Percentiles rank a stretch among this genome's conserved stretches.
Evolutionary conservation across 495 filamentous ascomycete species (phyloP).

Genomic region (Tuber aestivum): DNA sequence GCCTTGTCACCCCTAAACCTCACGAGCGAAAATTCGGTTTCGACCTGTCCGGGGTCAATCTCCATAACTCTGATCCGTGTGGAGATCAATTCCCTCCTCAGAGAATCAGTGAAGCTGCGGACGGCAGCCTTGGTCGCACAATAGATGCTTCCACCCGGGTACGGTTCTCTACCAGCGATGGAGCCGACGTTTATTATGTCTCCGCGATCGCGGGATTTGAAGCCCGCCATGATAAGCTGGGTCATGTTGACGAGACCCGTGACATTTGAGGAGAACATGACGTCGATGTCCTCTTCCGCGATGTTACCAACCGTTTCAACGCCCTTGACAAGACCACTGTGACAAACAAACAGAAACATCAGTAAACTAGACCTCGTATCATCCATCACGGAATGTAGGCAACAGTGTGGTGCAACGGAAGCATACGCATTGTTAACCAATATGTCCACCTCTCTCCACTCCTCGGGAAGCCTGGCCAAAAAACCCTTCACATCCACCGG

Average conservation of each 20-base stretch:
- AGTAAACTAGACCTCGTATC: neutral
- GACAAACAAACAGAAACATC: constrained; percentile 11
- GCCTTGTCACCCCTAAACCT: constrained; percentile 86
- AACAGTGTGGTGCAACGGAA: neutral
- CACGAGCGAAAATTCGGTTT: constrained; percentile 95
- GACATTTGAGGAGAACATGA: constrained; percentile 91
- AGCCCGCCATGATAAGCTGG: constrained; percentile 79
- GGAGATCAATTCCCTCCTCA: constrained; percentile 82
- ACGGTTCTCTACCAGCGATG: constrained; percentile 87
- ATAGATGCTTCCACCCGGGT: constrained; percentile 88
- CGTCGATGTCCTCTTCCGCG: constrained; percentile 68
- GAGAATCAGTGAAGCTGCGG: constrained; percentile 76
- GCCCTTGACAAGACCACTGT: constrained; percentile 77
- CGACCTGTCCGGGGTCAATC: constrained; percentile 92
- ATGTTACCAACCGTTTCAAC: constrained; percentile 83
- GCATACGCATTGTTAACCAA: constrained; percentile 95
- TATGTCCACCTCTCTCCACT: constrained; percentile 81
- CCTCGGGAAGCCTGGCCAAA: constrained; percentile 65
- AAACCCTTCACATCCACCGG: constrained; percentile 69
- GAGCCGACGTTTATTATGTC: constrained; percentile 97
- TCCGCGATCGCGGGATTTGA: constrained; percentile 73
- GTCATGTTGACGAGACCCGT: constrained; percentile 96
- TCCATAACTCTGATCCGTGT: constrained; percentile 84
- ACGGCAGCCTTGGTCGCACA: constrained; percentile 95
- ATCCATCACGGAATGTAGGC: neutral